Evolutionary conservation across 345 rosid species (phyloP), one percentile per base, ranked within the genome.

Genomic region (Acer yangbiense): DNA sequence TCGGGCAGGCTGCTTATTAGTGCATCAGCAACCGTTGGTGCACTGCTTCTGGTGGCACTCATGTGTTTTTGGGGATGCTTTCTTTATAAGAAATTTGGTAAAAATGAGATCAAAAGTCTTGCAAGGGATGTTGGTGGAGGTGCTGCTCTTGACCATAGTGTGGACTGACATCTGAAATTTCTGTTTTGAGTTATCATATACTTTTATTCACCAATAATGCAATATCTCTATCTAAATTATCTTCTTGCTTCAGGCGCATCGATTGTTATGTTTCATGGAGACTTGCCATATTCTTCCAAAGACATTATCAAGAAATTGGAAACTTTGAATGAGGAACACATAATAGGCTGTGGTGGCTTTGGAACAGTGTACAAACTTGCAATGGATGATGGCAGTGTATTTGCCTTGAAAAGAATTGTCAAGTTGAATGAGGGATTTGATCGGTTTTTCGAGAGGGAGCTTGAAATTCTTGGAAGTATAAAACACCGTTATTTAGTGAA

Each of bases 31-130:
- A 96, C 99, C 21, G 86, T 96, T 43, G 99, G 99, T 71, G 98
- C 98, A 65, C 86, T 96, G 63, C 98, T 96, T 83, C 86, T 96
- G 80, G 98, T 96, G 83, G 99, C 99, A 60, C 98, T 96, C 68
- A 96, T 96, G 99, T 93, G 98, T 82, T 96, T 92, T 74, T 96
- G 97, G 98, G 99, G 99, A 35, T 96, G 99, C 88, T 94, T 96
- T 87, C 92, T 96, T 72, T 96, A 92, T 79, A 96, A 94, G 87
- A 96, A 94, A 90, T 90, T 96, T 73, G 97, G 94, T 82, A 96
- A 90, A 88, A 91, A 83, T 84, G 98, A 90, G 77, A 80, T 83
- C 75, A 83, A 76, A 86, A 87, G 89, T 78, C 88, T 94, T 32
- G 98, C 94, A 16, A 89, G 90, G 87, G 97, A 90, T 81, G 93